These are phyloP conservation scores for Syncephalastrum sp. DNA, from an alignment of 371 early-diverging fungal genomes.

Conservation along the genomic window DNA sequence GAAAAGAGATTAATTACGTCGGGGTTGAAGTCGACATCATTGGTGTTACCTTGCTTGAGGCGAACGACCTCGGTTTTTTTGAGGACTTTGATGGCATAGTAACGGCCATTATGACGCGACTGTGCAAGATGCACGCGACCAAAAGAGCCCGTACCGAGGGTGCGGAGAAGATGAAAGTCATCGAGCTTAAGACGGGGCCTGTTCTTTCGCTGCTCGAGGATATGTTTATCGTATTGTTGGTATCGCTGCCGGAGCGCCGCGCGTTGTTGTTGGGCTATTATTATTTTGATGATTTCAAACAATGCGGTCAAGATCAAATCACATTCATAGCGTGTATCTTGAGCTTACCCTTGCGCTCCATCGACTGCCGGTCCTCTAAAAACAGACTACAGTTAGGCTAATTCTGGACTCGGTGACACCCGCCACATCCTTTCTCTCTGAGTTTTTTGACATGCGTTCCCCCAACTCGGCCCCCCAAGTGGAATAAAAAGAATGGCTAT, in stretches of 20 bases:
- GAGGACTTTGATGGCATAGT: constrained; percentile 97
- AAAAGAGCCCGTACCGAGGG: constrained; percentile 98
- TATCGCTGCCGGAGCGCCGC: constrained; percentile 18
- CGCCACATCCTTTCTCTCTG: too few relatives aligned
- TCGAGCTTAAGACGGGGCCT: constrained; percentile 60
- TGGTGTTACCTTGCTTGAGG: constrained; percentile 70
- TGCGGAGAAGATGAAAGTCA: constrained; percentile 72
- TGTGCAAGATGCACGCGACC: constrained; percentile 95
- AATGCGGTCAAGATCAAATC: constrained; percentile 8
- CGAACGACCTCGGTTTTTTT: constrained; percentile 92
- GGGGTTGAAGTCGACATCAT: too few relatives aligned
- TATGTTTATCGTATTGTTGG: constrained; percentile 32
- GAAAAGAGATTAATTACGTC: background rate
- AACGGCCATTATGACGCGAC: constrained; percentile 68
- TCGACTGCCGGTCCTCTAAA: too few relatives aligned
- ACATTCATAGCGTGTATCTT: background rate
- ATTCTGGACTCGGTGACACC: too few relatives aligned
- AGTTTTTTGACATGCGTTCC: too few relatives aligned
- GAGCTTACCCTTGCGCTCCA: too few relatives aligned
- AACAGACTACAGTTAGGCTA: too few relatives aligned
- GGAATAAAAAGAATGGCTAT: background rate
- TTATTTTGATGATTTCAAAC: constrained; percentile 7
- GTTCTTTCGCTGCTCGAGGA: constrained; percentile 35
- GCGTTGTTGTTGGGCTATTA: constrained; percentile 10
- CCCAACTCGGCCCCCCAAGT: background rate